Evolutionary conservation across 371 early-diverging fungal genomes (phyloP).

Genomic region (Haplosporangium sp.): DNA sequence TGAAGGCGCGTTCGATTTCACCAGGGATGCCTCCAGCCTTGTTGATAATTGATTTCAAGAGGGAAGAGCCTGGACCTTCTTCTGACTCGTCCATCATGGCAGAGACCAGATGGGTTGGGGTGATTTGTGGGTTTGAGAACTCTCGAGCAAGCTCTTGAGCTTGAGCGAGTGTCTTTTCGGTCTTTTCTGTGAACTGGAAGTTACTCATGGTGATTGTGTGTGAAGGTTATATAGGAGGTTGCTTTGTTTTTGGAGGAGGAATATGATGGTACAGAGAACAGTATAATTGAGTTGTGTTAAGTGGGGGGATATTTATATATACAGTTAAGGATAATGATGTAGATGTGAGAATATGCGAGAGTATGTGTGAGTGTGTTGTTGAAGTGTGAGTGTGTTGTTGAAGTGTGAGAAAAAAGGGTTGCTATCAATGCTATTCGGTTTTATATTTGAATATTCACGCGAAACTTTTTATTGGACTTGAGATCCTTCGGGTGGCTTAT

Average conservation of each 20-base stretch:
- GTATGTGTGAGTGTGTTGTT: not conserved
- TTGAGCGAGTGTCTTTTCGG: slow-evolving; percentile 69
- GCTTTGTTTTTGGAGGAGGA: no score
- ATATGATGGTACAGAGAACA: no score
- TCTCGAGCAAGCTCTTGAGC: slow-evolving; percentile 85
- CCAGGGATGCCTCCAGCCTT: slow-evolving; percentile 87
- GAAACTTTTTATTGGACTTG: not conserved
- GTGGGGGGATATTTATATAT: no score
- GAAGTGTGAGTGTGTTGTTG: not conserved
- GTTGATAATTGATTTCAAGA: slow-evolving; percentile 78
- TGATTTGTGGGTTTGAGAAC: slow-evolving; percentile 79
- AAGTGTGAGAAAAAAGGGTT: not conserved
- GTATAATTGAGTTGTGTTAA: not conserved
- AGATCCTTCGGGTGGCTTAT: slow-evolving; percentile 8
- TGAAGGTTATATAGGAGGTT: not conserved
- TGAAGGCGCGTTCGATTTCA: slow-evolving; percentile 81
- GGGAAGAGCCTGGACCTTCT: slow-evolving; percentile 63
- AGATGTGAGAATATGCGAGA: no score
- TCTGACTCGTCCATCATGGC: slow-evolving; percentile 84
- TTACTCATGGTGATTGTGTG: slow-evolving; percentile 59
- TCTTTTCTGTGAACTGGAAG: slow-evolving; percentile 92
- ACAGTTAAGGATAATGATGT: no score
- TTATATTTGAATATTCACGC: not conserved
- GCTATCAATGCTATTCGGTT: not conserved
- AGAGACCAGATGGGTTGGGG: slow-evolving; percentile 84